phyloP scores from a whole-genome alignment of 306 rosid species.

The Trichosanthes cucumerina region DNA sequence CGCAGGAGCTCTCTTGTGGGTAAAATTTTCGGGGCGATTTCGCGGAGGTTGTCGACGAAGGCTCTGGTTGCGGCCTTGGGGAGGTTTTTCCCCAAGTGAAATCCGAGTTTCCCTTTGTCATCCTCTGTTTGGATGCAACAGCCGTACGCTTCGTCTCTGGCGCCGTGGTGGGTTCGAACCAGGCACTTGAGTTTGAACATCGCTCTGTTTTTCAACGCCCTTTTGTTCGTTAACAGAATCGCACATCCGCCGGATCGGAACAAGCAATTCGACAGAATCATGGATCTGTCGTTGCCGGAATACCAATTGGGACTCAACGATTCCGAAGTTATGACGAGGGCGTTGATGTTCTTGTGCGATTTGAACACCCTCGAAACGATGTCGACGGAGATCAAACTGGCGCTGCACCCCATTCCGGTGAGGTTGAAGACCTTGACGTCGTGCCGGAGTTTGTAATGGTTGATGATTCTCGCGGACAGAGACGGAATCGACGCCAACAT shows the following conservation, averaged over 20 bases:
- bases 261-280: conserved; percentile 15
- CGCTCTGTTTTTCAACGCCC: neutral
- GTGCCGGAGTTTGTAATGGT: conserved; percentile 56
- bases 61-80: conserved; percentile 89
- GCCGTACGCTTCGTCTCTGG: conserved; percentile 49
- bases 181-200: conserved; percentile 12
- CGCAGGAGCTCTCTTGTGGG: conserved; percentile 56
- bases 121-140: conserved; percentile 78
- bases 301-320: conserved; percentile 87
- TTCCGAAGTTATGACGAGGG: conserved; percentile 68
- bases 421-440: conserved; percentile 67
- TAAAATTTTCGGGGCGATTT: conserved; percentile 49
- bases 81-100: conserved; percentile 49
- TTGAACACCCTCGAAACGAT: conserved; percentile 39
- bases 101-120: conserved; percentile 41
- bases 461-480: conserved; percentile 44
- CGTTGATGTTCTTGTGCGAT: conserved; percentile 38
- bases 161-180: conserved; percentile 52
- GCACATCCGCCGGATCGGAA: conserved; percentile 20
- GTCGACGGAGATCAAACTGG: conserved; percentile 65
- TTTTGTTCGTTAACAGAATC: conserved; percentile 15
- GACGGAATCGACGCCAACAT: conserved; percentile 57
- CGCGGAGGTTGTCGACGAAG: conserved; percentile 64
- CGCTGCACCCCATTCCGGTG: conserved; percentile 92
- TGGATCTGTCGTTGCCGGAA: conserved; percentile 33